These are phyloP conservation scores for Oligophagozyma castellii DNA, from an alignment of 1,139 yeast species.

Conservation along the genomic window DNA sequence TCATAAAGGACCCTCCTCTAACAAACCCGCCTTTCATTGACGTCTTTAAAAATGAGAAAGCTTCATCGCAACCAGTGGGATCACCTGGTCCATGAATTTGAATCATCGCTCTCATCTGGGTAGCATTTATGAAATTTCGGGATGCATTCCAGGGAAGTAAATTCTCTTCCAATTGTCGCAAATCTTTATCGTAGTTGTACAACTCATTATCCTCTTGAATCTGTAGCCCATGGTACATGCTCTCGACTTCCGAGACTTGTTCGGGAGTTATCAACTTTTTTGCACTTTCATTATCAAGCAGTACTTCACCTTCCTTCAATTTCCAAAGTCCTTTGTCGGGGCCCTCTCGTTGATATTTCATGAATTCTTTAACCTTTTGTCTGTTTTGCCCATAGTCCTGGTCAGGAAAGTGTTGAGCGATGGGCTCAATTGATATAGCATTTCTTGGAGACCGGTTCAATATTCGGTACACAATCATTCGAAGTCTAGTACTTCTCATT, in stretches of 20 bases:
- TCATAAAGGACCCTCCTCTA: conserved; percentile 33
- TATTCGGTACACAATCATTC: conserved; percentile 87
- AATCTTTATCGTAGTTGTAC: conserved; percentile 33
- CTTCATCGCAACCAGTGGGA: conserved; percentile 85
- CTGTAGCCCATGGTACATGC: conserved; percentile 91
- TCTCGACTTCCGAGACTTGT: conserved; percentile 73
- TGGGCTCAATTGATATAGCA: conserved; percentile 74
- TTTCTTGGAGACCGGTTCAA: conserved; percentile 65
- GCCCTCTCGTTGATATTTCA: conserved; percentile 94
- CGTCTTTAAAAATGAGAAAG: conserved; percentile 77
- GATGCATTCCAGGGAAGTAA: conserved; percentile 90
- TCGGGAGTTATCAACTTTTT: conserved; percentile 87
- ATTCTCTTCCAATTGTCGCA: conserved; percentile 60
- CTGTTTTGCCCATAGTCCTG: conserved; percentile 97
- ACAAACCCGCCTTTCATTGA: conserved; percentile 93
- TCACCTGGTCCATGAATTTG: conserved; percentile 96
- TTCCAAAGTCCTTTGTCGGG: conserved; percentile 96
- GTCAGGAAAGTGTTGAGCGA: conserved; percentile 87
- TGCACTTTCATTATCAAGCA: conserved; percentile 68
- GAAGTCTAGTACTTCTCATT: conserved; percentile 77
- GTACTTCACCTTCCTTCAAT: conserved; percentile 54
- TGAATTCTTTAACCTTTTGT: conserved; percentile 88
- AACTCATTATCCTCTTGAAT: conserved; percentile 59
- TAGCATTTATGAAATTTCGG: conserved; percentile 80
- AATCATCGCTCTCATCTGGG: conserved; percentile 94